A percentile compares a stretch with the other conserved stretches of the same genome.
Evolutionary conservation across 495 filamentous ascomycete genomes (phyloP).

Genomic region (Jackrogersella minutella): DNA sequence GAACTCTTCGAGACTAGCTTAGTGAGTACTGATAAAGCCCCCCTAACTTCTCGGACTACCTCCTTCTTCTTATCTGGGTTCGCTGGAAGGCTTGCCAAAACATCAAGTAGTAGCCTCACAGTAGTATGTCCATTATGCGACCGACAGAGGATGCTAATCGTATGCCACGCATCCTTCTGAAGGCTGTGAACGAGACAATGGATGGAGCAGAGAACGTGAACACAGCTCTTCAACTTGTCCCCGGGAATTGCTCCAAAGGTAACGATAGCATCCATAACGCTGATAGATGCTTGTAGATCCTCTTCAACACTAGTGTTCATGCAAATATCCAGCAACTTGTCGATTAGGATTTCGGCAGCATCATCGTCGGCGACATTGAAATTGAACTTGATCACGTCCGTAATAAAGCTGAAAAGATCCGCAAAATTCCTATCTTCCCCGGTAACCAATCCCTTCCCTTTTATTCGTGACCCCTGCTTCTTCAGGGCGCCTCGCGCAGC

Average conservation of each 20-base stretch:
- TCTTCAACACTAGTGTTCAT: conserved; percentile 73
- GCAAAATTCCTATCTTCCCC: conserved; percentile 74
- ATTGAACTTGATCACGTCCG: conserved; percentile 85
- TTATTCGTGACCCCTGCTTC: conserved; percentile 53
- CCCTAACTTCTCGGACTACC: conserved; percentile 65
- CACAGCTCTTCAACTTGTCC: conserved; percentile 68
- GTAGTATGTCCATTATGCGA: conserved; percentile 80
- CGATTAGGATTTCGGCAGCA: conserved; percentile 72
- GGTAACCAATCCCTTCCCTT: conserved; percentile 59
- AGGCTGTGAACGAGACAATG: conserved; percentile 76
- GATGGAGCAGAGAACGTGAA: conserved; percentile 84
- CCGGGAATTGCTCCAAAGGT: conserved; percentile 80
- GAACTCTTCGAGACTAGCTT: conserved; percentile 68
- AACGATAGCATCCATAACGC: conserved; percentile 80
- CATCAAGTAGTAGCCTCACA: conserved; percentile 68
- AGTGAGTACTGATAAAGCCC: conserved; percentile 72
- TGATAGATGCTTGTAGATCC: conserved; percentile 78
- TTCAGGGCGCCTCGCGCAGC: conserved; percentile 58
- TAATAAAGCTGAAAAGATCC: conserved; percentile 74
- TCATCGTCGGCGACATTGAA: conserved; percentile 74
- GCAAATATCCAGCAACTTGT: conserved; percentile 74
- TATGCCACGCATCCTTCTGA: conserved; percentile 75
- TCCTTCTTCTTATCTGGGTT: conserved; percentile 64
- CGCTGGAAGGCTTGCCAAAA: conserved; percentile 61
- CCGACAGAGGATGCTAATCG: conserved; percentile 76